Base-by-base conservation (phyloP, 1,139 yeast genomes). In the Suhomyces choctaworum region DNA sequence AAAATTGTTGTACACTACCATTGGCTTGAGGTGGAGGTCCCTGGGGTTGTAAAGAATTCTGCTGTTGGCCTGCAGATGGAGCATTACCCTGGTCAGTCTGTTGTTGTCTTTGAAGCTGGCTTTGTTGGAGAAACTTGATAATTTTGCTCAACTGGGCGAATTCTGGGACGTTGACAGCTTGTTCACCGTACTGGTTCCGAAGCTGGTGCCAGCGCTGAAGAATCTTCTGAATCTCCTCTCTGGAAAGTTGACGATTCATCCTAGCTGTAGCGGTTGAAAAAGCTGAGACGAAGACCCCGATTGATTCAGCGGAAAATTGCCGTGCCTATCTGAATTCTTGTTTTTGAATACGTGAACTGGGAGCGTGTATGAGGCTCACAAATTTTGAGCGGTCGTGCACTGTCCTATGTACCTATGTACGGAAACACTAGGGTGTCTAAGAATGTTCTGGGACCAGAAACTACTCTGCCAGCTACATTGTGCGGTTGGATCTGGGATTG, bases 181-280 rank as follows among this genome's bases (percentile, higher is more conserved):
- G 78, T 30, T 78, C 83, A n/a, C 86, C 85, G 49, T 66, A 77
- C 50, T 80, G 82, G 37, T 69, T 68, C 40, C 78, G 70, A 46
- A 80, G 62, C 51, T 76, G 82, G 46, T 77, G 79, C 84, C 85
- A 79, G 42, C 84, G 74, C 56, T 67, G 70, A 36, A 69, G 52
- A 22, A 64, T 59, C 47, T 62, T 66, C 50, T 67, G 74, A 25
- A 70, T 54, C 41, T 70, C 75, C 49, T 71, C 76, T 45, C 69
- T 58, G 12, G 57, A 47, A 32, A 52, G 47, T 43, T 51, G 58
- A 29, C 60, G 51, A 39, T 54, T 54, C 51, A 47, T 46, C 8
- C 24, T 27, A 16, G 28, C 21, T 20, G 20, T 22, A 13, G 13
- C 23, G 19, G 17, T 30, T 19, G 29, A 21, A 29, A 16, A 17